Evolutionary conservation across 2,329 filamentous ascomycete genomes (phyloP).

Genomic region (Trichoderma citrinoviride): DNA sequence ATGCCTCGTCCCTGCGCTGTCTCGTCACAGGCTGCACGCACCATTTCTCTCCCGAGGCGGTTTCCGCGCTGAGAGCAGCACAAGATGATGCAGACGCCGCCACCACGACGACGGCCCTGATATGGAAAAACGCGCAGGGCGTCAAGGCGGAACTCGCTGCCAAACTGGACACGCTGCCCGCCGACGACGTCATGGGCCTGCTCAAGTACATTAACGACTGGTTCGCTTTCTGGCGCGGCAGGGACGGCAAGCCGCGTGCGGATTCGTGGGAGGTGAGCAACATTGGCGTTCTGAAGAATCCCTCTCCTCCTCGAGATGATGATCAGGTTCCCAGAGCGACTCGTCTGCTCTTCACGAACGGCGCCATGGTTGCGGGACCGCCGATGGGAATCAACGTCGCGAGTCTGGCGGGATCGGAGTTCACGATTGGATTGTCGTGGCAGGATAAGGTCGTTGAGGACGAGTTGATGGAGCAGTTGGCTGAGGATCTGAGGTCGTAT

Average conservation of each 20-base stretch:
- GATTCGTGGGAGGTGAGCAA: constrained; percentile 54
- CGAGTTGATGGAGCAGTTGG: constrained; percentile 38
- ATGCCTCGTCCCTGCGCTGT: constrained; percentile 38
- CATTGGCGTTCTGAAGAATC: constrained; percentile 42
- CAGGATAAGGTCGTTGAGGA: constrained; percentile 45
- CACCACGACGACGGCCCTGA: constrained; percentile 28
- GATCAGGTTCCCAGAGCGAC: constrained; percentile 21
- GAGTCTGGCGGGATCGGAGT: constrained; percentile 41
- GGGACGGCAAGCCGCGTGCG: constrained; percentile 43
- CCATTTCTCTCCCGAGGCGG: constrained; percentile 28
- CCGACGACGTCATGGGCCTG: constrained; percentile 44
- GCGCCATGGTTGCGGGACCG: constrained; percentile 43
- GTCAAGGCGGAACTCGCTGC: constrained; percentile 38
- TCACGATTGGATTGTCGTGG: constrained; percentile 49
- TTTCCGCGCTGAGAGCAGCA: constrained; percentile 29
- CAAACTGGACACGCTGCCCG: constrained; percentile 36
- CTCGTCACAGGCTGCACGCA: constrained; percentile 40
- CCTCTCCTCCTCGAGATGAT: not conserved
- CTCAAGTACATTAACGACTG: constrained; percentile 46
- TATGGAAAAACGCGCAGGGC: constrained; percentile 44
- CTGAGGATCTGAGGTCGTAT: constrained; percentile 35
- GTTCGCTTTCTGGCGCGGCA: constrained; percentile 39
- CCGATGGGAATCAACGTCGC: constrained; percentile 47
- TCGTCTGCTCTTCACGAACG: constrained; percentile 51
- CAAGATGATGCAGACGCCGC: constrained; percentile 16